Evolutionary conservation across 805 yeast species (phyloP).

Genomic region (Ogataea angusta): DNA sequence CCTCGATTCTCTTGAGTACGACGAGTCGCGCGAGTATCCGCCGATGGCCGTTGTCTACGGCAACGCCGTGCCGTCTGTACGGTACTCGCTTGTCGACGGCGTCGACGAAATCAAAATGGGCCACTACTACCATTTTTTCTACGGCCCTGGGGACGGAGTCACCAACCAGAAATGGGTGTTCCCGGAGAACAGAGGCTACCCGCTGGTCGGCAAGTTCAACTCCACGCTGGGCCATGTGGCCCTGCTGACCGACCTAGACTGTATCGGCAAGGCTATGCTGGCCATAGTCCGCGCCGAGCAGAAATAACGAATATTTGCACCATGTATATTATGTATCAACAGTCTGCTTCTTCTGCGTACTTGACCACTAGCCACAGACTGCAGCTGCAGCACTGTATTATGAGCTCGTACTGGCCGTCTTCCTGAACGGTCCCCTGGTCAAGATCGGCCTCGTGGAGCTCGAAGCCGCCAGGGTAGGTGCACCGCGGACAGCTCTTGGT

Average conservation of each 20-base stretch:
- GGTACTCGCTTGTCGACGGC: constrained; percentile 69
- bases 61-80: constrained; percentile 76
- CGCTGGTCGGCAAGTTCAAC: constrained; percentile 64
- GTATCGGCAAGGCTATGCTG: constrained; percentile 67
- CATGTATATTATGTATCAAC: constrained; percentile 2
- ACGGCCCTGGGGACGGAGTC: constrained; percentile 94
- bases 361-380: constrained; percentile 81
- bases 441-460: constrained; percentile 58
- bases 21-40: constrained; percentile 56
- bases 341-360: constrained; percentile 48
- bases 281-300: constrained; percentile 62
- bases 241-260: constrained; percentile 67
- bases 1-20: constrained; percentile 51
- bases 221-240: constrained; percentile 75
- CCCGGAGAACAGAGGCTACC: constrained; percentile 73
- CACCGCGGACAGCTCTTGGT: constrained; percentile 67
- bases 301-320: constrained; percentile 3
- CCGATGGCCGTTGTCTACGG: constrained; percentile 85
- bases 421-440: constrained; percentile 40
- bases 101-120: constrained; percentile 65
- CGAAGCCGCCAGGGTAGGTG: constrained; percentile 47
- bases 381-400: constrained; percentile 80
- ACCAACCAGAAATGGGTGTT: constrained; percentile 77
- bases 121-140: constrained; percentile 69
- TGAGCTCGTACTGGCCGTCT: constrained; percentile 52